Evolutionary conservation across 208 protist genomes (phyloP).

Genomic region (Herpetomonas tarakana): DNA sequence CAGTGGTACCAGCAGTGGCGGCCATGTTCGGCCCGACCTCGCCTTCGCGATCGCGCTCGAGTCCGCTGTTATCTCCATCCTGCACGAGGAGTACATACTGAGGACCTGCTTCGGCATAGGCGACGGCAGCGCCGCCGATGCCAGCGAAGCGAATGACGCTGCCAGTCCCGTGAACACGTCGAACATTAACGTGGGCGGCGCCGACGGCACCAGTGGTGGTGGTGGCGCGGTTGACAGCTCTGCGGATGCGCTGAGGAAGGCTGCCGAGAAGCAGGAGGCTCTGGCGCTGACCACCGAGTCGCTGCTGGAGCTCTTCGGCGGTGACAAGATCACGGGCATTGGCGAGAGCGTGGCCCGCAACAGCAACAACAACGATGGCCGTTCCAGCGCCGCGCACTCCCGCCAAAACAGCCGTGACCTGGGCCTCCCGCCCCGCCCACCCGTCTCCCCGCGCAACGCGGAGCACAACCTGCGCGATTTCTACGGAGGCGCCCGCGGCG

Average conservation of each 20-base stretch:
- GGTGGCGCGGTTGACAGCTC: neutral
- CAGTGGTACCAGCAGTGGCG: slow-evolving; percentile 23
- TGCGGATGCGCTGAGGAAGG: neutral
- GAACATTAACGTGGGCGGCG: slow-evolving; percentile 4
- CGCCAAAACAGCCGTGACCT: slow-evolving; percentile 20
- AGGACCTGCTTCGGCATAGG: slow-evolving; percentile 60
- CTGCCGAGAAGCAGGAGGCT: slow-evolving; percentile 3
- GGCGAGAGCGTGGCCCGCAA: neutral
- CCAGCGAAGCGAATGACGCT: neutral
- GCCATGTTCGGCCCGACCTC: slow-evolving; percentile 67
- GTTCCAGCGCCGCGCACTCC: slow-evolving; percentile 21
- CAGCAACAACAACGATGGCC: slow-evolving; percentile 4
- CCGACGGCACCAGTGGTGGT: neutral
- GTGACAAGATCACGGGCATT: slow-evolving; percentile 23
- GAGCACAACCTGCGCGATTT: neutral
- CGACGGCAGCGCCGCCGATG: slow-evolving; percentile 16
- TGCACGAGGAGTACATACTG: slow-evolving; percentile 73
- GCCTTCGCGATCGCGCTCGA: slow-evolving; percentile 78
- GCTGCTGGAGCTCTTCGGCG: slow-evolving; percentile 73
- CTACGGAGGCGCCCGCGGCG: neutral
- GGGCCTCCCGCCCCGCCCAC: slow-evolving; percentile 5
- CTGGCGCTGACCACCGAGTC: slow-evolving; percentile 20
- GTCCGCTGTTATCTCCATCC: slow-evolving; percentile 43
- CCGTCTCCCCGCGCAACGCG: neutral
- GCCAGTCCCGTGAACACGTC: slow-evolving; percentile 1